Conservation (phyloP, 2,329 filamentous ascomycete genomes). For the Microsporum audouinii region DNA sequence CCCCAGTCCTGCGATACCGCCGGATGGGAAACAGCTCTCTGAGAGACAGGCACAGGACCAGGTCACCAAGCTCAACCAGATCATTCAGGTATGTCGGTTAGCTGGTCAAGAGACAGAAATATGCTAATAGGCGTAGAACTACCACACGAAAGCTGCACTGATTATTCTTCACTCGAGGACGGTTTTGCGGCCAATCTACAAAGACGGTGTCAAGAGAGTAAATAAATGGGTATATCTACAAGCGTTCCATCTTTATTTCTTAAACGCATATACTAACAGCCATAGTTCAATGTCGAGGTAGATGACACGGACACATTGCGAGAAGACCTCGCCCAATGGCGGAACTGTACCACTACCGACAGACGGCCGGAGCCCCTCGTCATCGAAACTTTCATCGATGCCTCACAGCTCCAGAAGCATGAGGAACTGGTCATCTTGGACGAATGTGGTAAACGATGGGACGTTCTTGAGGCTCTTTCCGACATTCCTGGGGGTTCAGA, state of each 20-base stretch:
- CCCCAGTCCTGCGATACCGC: neutral
- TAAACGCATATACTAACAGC: neutral
- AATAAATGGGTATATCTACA: slow-evolving; percentile 72
- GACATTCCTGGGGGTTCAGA: slow-evolving; percentile 36
- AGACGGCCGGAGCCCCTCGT: slow-evolving; percentile 71
- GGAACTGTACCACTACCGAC: slow-evolving; percentile 61
- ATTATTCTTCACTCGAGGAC: slow-evolving; percentile 73
- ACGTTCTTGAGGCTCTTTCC: slow-evolving; percentile 74
- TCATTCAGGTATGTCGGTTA: slow-evolving; percentile 63
- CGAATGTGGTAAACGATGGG: slow-evolving; percentile 82
- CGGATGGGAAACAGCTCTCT: neutral
- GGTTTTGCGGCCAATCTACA: slow-evolving; percentile 49
- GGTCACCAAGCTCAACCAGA: slow-evolving; percentile 75
- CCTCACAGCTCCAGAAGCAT: slow-evolving; percentile 63
- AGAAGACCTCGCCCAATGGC: slow-evolving; percentile 74
- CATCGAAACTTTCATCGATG: slow-evolving; percentile 83
- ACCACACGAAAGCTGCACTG: slow-evolving; percentile 76
- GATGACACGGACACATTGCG: slow-evolving; percentile 82
- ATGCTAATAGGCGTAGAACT: slow-evolving; percentile 52
- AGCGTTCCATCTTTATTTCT: neutral
- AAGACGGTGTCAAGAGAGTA: slow-evolving; percentile 50
- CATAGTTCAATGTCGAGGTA: slow-evolving; percentile 85
- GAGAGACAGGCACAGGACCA: slow-evolving; percentile 42
- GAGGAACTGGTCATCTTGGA: slow-evolving; percentile 82
- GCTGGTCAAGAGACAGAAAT: neutral